Evolutionary conservation across 768 basidiomycete genomes (phyloP).

Genomic region (Tulasnella sp.): DNA sequence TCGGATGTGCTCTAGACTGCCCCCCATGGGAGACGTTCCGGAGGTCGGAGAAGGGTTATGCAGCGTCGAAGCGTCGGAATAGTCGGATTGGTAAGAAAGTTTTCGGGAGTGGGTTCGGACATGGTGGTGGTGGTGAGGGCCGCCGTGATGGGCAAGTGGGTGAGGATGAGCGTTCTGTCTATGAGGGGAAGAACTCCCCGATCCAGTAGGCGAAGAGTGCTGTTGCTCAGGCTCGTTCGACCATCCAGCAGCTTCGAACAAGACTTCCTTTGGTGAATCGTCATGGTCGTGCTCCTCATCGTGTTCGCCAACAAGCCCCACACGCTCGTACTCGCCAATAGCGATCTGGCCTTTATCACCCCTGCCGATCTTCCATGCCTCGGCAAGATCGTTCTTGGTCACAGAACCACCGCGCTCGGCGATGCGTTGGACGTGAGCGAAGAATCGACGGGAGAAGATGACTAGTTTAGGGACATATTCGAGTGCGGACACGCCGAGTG

Average conservation of each 20-base stretch:
- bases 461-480: constrained; percentile 35
- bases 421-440: constrained; percentile 11
- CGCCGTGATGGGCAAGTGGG: neutral
- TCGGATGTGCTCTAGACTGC: neutral
- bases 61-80: constrained; percentile 13
- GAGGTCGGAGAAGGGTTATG: neutral
- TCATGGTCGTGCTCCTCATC: neutral
- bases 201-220: neutral
- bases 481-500: constrained; percentile 40
- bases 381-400: neutral
- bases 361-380: neutral
- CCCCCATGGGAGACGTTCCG: neutral
- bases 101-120: neutral
- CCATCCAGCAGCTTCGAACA: constrained; percentile 10
- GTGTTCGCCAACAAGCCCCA: neutral
- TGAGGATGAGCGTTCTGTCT: neutral
- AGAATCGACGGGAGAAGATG: neutral
- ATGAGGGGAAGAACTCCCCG: neutral
- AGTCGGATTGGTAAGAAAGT: neutral
- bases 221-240: constrained; percentile 5
- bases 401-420: neutral
- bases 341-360: neutral
- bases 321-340: neutral
- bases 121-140: neutral
- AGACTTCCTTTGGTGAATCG: neutral